Conservation (phyloP, 495 filamentous ascomycete genomes). For the Penicillium dipodomyicola region DNA sequence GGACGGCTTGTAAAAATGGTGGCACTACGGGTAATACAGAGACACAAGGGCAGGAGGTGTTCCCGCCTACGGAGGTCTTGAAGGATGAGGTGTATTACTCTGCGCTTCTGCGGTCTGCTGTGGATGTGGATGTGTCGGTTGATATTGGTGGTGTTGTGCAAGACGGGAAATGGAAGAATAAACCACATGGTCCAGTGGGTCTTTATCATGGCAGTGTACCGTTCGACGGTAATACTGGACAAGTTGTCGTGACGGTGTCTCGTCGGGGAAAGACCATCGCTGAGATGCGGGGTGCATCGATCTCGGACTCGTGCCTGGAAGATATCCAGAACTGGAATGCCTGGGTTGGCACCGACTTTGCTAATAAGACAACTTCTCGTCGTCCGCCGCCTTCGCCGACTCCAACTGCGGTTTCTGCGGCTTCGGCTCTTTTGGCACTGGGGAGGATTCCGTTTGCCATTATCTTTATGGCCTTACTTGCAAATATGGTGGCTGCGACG, state of each 20-base stretch:
- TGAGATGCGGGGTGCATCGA: constrained; percentile 8
- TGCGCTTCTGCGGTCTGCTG: constrained; percentile 20
- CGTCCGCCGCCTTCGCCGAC: background rate
- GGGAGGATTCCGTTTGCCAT: background rate
- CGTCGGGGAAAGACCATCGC: constrained; percentile 3
- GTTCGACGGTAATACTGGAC: constrained; percentile 47
- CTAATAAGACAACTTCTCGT: background rate
- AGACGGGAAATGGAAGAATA: constrained; percentile 34
- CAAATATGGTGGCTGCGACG: constrained; percentile 8
- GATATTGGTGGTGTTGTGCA: constrained; percentile 17
- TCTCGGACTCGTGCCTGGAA: background rate
- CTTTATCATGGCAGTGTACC: constrained; percentile 49
- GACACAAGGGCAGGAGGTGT: constrained; percentile 20
- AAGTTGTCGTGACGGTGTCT: constrained; percentile 5
- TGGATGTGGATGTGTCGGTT: constrained; percentile 39
- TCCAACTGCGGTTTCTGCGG: constrained; percentile 1
- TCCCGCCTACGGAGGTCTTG: constrained; percentile 12
- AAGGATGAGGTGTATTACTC: constrained; percentile 37
- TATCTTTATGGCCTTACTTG: constrained; percentile 7
- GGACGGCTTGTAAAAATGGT: constrained; percentile 25
- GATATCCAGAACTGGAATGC: constrained; percentile 12
- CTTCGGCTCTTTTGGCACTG: background rate
- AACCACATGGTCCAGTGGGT: constrained; percentile 31
- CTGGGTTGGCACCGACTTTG: constrained; percentile 5
- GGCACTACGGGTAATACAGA: constrained; percentile 38